These are phyloP conservation scores for Xylariaceae sp. DNA, from an alignment of 2,329 filamentous ascomycete genomes.

Conservation along the genomic window DNA sequence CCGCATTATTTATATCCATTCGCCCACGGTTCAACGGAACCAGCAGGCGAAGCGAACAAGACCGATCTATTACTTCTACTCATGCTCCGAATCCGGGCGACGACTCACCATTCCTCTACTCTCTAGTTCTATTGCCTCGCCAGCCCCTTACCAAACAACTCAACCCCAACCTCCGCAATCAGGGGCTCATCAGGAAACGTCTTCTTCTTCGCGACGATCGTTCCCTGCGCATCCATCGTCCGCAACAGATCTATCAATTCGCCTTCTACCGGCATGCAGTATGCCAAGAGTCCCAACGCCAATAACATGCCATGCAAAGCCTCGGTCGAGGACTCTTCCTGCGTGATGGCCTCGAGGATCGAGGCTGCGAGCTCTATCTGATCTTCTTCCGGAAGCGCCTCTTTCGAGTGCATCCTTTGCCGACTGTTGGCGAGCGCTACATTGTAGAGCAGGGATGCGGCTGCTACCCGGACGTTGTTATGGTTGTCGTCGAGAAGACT, in stretches of 20 bases:
- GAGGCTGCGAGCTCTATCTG: conserved; percentile 80
- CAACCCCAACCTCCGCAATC: conserved; percentile 48
- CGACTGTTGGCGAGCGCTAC: conserved; percentile 66
- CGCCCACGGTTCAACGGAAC: too few species aligned
- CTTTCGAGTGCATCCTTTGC: conserved; percentile 52
- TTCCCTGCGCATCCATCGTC: conserved; percentile 67
- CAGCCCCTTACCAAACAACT: conserved; percentile 49
- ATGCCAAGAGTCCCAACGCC: conserved; percentile 70
- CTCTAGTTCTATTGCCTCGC: conserved; percentile 26
- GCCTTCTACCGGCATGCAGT: conserved; percentile 62
- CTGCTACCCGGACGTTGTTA: conserved; percentile 70
- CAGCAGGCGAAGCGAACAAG: too few species aligned
- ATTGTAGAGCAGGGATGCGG: conserved; percentile 80
- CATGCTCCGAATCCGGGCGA: background rate
- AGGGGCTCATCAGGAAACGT: conserved; percentile 54
- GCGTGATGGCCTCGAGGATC: conserved; percentile 64
- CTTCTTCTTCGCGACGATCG: conserved; percentile 54
- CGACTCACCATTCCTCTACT: background rate
- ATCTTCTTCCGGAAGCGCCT: conserved; percentile 60
- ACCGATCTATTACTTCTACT: too few species aligned
- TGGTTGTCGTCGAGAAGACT: conserved; percentile 75
- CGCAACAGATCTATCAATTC: conserved; percentile 75
- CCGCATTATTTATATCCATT: too few species aligned
- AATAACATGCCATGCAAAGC: conserved; percentile 71
- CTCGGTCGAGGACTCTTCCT: conserved; percentile 59